A percentile compares a stretch with the other conserved stretches of the same genome.
These are phyloP conservation scores for Capronia coronata DNA, from an alignment of 2,329 filamentous ascomycete species.

Conservation along the genomic window DNA sequence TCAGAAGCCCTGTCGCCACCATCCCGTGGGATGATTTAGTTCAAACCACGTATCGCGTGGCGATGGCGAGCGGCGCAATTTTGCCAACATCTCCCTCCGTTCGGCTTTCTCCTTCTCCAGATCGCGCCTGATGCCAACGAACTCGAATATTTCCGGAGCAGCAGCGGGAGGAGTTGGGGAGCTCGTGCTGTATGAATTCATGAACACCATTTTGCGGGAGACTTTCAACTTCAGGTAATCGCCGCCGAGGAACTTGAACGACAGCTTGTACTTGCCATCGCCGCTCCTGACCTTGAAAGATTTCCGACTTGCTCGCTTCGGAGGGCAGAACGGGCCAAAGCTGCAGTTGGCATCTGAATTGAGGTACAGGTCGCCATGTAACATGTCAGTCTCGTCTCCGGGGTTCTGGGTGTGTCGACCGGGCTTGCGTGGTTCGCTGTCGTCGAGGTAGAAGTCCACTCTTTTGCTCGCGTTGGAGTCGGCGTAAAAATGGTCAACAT, in stretches of 20 bases:
- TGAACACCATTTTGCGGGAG: constrained; percentile 7
- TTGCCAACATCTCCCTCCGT: background rate
- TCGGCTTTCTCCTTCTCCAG: background rate
- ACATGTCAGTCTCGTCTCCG: background rate
- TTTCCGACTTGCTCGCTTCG: constrained; percentile 6
- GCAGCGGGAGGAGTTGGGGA: background rate
- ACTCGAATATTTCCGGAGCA: background rate
- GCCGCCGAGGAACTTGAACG: constrained; percentile 7
- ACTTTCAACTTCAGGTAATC: constrained; percentile 6
- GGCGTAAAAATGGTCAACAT: constrained; percentile 4
- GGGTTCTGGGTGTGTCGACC: constrained; percentile 1
- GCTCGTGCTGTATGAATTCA: constrained; percentile 5
- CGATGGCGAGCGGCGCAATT: background rate
- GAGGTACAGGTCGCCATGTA: constrained; percentile 2
- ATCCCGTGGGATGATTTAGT: background rate
- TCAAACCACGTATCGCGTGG: background rate
- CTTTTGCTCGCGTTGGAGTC: constrained; percentile 3
- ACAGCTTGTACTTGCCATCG: constrained; percentile 6
- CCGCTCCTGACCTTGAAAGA: constrained; percentile 5
- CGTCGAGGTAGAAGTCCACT: constrained; percentile 2
- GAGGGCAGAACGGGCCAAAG: constrained; percentile 7
- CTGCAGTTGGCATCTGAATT: constrained; percentile 5
- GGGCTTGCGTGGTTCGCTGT: background rate
- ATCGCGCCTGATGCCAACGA: background rate
- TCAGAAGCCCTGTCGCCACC: no score